A percentile compares a stretch with the other conserved stretches of the same genome.
These are phyloP conservation scores for Marasmius sp. DNA, from an alignment of 1,284 basidiomycete species.

Conservation along the genomic window DNA sequence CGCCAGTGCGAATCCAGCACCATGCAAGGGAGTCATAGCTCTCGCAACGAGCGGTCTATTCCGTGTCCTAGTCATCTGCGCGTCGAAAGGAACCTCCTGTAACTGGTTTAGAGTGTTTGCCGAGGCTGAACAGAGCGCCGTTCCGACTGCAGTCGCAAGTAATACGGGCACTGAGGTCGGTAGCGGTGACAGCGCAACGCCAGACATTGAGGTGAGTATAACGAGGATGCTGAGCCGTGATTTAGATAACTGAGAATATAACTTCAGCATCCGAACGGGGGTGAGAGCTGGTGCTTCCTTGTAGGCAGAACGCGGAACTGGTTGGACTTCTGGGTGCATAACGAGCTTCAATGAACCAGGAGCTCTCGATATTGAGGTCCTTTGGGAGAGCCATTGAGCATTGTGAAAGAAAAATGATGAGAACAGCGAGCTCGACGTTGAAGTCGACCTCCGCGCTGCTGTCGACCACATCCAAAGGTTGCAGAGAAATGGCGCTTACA, in stretches of 20 bases:
- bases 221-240: slow-evolving; percentile 86
- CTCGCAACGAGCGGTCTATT: slow-evolving; percentile 87
- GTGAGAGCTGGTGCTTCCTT: slow-evolving; percentile 37
- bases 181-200: slow-evolving; percentile 90
- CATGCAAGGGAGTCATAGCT: slow-evolving; percentile 83
- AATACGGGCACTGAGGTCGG: slow-evolving; percentile 82
- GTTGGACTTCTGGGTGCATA: slow-evolving; percentile 13
- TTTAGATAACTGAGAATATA: slow-evolving; percentile 89
- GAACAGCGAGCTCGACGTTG: slow-evolving; percentile 28
- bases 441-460: background rate
- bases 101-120: slow-evolving; percentile 97
- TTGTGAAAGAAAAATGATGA: slow-evolving; percentile 65
- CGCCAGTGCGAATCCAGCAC: slow-evolving; percentile 72
- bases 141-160: slow-evolving; percentile 86
- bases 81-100: slow-evolving; percentile 93
- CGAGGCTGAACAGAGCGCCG: slow-evolving; percentile 87
- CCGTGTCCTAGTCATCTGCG: slow-evolving; percentile 94
- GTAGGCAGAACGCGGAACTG: slow-evolving; percentile 27
- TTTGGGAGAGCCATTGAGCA: slow-evolving; percentile 36
- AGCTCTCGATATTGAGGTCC: slow-evolving; percentile 12
- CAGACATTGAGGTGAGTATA: slow-evolving; percentile 89
- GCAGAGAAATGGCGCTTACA: background rate
- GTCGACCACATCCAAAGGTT: slow-evolving; percentile 5
- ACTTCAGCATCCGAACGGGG: slow-evolving; percentile 53
- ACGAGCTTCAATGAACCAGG: slow-evolving; percentile 13